Percentiles rank a stretch among this genome's conserved stretches.
Evolutionary conservation across 495 filamentous ascomycete genomes (phyloP).

Genomic region (Trichoderma reesei): DNA sequence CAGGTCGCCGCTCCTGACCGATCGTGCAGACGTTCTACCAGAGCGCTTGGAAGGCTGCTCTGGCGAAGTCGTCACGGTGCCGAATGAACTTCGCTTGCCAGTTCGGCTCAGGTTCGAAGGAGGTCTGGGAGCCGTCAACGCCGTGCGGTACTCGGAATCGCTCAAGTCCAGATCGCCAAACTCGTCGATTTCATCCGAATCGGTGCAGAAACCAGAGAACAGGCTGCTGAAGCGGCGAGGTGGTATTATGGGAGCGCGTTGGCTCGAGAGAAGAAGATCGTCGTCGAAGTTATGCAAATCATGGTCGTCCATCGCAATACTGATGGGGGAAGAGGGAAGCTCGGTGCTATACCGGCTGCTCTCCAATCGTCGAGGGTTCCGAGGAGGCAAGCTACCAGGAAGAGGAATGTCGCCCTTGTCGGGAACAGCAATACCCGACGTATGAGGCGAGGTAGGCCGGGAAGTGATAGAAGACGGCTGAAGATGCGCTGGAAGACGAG

Average conservation of each 20-base stretch:
- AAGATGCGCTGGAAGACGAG: conserved; percentile 66
- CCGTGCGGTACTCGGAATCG: conserved; percentile 54
- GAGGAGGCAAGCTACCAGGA: conserved; percentile 39
- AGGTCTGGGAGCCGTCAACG: conserved; percentile 51
- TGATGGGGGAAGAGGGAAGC: conserved; percentile 35
- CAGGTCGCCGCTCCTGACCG: not conserved
- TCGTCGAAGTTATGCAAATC: conserved; percentile 64
- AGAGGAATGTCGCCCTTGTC: conserved; percentile 37
- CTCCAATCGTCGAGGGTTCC: conserved; percentile 42
- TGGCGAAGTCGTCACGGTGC: conserved; percentile 20
- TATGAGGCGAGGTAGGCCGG: conserved; percentile 40
- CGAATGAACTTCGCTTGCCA: conserved; percentile 28
- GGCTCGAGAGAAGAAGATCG: conserved; percentile 59
- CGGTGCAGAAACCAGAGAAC: conserved; percentile 70
- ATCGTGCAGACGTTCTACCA: conserved; percentile 14
- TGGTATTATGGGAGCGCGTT: conserved; percentile 50
- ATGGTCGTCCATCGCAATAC: conserved; percentile 18
- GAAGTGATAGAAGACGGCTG: conserved; percentile 61
- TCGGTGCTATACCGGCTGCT: conserved; percentile 31
- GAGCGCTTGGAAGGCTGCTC: conserved; percentile 20
- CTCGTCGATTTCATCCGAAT: conserved; percentile 49
- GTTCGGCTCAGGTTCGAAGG: conserved; percentile 22
- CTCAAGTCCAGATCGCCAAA: conserved; percentile 52
- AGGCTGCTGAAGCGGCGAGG: conserved; percentile 70
- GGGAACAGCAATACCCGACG: conserved; percentile 20